Conservation (phyloP, 139 green algal species). For the Limnomonas spitsbergensis region DNA sequence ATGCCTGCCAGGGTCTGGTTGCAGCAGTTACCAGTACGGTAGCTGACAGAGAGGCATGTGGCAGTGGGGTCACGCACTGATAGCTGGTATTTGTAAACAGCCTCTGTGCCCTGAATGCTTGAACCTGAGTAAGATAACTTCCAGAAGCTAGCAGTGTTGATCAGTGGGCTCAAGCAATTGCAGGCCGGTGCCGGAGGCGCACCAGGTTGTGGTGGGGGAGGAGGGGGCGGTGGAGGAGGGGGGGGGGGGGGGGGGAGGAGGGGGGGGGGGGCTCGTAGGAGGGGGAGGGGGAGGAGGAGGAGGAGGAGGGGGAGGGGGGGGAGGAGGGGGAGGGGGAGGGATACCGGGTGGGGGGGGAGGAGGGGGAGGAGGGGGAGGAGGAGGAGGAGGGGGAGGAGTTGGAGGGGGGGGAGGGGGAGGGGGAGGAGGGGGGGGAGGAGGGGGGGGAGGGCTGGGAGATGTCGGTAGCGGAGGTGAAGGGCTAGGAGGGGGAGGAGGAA, state of each 20-base stretch:
- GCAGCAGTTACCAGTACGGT: constrained; percentile 41
- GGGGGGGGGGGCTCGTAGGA: neutral
- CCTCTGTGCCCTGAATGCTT: neutral
- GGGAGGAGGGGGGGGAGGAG: constrained; percentile 5
- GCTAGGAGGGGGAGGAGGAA: neutral
- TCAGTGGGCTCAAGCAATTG: constrained; percentile 41
- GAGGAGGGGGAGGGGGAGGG: constrained; percentile 13
- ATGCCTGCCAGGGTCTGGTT: constrained; percentile 31
- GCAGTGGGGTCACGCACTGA: neutral
- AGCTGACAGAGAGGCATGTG: constrained; percentile 25
- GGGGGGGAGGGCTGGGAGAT: neutral
- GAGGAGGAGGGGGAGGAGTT: constrained; percentile 17
- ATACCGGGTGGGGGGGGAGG: neutral
- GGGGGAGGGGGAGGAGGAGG: constrained; percentile 2
- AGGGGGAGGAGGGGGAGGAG: neutral
- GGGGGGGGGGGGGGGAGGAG: constrained; percentile 10
- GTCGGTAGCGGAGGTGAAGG: neutral
- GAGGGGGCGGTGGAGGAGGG: constrained; percentile 19
- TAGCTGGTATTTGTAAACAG: constrained; percentile 4
- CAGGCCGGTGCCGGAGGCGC: neutral
- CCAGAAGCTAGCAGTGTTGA: constrained; percentile 30
- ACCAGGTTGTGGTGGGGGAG: constrained; percentile 13
- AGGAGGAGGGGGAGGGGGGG: neutral
- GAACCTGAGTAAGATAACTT: constrained; percentile 10
- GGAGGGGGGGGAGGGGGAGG: neutral